Conservation (phyloP, 352 stramenopile genomes). For the Globisporangium carolinianum region DNA sequence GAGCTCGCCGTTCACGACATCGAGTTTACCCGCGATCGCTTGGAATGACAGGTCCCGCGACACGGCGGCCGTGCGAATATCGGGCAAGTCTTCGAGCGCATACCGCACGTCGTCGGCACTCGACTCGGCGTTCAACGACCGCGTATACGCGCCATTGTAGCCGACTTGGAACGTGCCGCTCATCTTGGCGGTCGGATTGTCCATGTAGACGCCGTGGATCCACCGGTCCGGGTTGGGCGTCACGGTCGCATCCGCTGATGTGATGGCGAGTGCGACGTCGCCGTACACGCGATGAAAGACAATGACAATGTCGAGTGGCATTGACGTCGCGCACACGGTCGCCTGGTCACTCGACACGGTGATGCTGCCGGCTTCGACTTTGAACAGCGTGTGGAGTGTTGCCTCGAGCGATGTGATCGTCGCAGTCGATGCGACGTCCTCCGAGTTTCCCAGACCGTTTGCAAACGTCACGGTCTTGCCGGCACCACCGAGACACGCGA, state of each 20-base stretch:
- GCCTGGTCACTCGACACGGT: conserved; percentile 38
- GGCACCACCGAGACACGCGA: conserved; percentile 31
- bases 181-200: conserved; percentile 37
- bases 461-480: conserved; percentile 29
- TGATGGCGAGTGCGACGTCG: conserved; percentile 28
- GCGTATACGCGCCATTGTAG: conserved; percentile 53
- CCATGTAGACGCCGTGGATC: conserved; percentile 56
- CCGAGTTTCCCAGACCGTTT: conserved; percentile 2
- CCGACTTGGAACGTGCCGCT: conserved; percentile 78
- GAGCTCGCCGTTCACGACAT: conserved; percentile 49
- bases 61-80: conserved; percentile 50
- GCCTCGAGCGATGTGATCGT: conserved; percentile 26
- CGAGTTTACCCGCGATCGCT: conserved; percentile 36
- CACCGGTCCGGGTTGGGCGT: conserved; percentile 23
- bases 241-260: conserved; percentile 11
- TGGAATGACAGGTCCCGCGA: conserved; percentile 37
- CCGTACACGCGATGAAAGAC: conserved; percentile 61
- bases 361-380: conserved; percentile 49
- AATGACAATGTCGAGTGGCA: conserved; percentile 33
- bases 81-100: conserved; percentile 51
- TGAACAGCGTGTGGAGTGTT: conserved; percentile 40
- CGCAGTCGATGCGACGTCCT: conserved; percentile 17
- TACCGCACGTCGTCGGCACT: conserved; percentile 56
- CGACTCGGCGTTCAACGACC: conserved; percentile 60
- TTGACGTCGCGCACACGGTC: conserved; percentile 29